Base-by-base conservation (phyloP, 192 early-diverging fungal genomes). In the Pilaira anomala region DNA sequence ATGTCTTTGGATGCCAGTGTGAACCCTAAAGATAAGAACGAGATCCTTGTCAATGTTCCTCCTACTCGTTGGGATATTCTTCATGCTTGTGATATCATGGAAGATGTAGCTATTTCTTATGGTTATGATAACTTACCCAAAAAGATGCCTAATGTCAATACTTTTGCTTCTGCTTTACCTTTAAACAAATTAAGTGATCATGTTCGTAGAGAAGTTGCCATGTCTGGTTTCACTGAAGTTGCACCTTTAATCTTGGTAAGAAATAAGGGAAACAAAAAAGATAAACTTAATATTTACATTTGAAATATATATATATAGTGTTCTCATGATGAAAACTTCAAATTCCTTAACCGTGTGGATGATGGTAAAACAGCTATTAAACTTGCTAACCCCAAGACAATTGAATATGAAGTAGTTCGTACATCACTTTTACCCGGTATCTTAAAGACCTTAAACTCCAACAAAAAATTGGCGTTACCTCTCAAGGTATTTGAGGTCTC, bases 311-410 rank as follows among this genome's bases (percentile, higher is more conserved):
- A 68, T 24, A 44, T 19, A 51, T 78, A 92, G 85, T 99, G 97
- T 81, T 97, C 96, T 48, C 93, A 95, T 62, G 92, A 97, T 64
- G 96, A 99, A 72, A 98, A 95, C 85, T 99, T 95, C 71, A 82
- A 83, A 30, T 88, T 81, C 80, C 81, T 99, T 60, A 88, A 91
- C 30, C 86, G 86, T 65, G 72, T 69, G n/a, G 96, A 98, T 72
- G 75, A 82, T 30, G 84, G 85, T 45, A 81, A 78, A 51, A 87
- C 87, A 53, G 96, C 92, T 2, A 92, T 99, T 28, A 82, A 88
- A 59, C 79, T 99, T 50, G 80, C 87, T 7, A 97, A 99, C 66
- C 97, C 96, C 63, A 92, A 94, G 76, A 93, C 93, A 0, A 60
- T 85, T 12, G 95, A 96, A 68, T 95, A 90, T 75, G 85, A 95